Conservation (phyloP, 352 stramenopile species). For the Globisporangium okanoganense region DNA sequence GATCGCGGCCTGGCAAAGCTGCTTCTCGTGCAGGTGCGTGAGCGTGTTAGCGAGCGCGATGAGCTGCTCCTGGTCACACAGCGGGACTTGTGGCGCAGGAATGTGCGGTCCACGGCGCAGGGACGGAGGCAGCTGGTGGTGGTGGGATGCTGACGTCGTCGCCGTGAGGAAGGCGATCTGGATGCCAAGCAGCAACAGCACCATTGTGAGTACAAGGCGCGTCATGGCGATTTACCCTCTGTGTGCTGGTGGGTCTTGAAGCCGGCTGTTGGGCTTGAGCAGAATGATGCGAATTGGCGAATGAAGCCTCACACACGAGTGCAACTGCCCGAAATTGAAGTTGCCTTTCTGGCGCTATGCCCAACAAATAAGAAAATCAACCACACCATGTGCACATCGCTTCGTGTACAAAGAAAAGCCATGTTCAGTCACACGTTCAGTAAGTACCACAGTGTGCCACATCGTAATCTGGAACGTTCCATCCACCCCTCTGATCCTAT, state of each 20-base stretch:
- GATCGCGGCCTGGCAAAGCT: conserved; percentile 40
- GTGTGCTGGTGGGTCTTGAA: background rate
- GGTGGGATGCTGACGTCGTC: background rate
- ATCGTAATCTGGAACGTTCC: conserved; percentile 17
- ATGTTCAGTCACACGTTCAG: background rate
- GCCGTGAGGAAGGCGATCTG: background rate
- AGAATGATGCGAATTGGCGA: background rate
- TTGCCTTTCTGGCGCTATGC: background rate
- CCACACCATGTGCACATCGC: background rate
- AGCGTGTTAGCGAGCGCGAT: conserved; percentile 23
- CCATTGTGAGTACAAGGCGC: background rate
- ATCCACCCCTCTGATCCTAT: conserved; percentile 8
- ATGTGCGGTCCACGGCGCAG: background rate
- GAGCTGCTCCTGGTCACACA: conserved; percentile 42
- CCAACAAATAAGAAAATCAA: background rate
- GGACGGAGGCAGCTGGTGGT: background rate
- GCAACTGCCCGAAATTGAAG: background rate
- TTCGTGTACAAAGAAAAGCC: background rate
- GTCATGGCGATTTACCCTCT: background rate
- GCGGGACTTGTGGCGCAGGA: conserved; percentile 19
- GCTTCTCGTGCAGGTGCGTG: conserved; percentile 40
- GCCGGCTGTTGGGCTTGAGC: background rate
- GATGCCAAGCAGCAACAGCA: background rate
- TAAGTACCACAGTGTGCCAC: conserved; percentile 2
- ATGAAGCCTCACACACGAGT: background rate